phyloP scores from a whole-genome alignment of 2,329 filamentous ascomycete species.

The Colletotrichum sp. region DNA sequence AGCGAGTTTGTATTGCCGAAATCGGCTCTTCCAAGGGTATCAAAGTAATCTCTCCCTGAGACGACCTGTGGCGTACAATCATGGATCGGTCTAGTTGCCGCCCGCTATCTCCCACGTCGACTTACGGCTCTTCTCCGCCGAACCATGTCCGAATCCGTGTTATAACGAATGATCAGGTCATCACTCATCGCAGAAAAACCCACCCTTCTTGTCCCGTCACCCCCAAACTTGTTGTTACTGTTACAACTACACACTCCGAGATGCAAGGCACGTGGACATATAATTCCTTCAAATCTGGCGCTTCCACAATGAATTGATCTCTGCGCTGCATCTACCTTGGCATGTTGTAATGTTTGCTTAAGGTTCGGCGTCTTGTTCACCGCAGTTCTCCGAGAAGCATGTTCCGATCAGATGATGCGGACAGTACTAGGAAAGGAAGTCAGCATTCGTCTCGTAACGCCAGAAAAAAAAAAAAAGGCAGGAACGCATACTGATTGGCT shows the following conservation, averaged over 20 bases:
- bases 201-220: not conserved
- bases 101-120: not conserved
- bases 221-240: not conserved
- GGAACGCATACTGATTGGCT: slow-evolving; percentile 80
- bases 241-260: not conserved
- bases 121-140: not conserved
- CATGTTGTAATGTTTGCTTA: not conserved
- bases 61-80: not conserved
- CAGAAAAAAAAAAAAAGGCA: not conserved
- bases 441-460: slow-evolving; percentile 29
- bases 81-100: not conserved
- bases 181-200: not conserved
- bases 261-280: not conserved
- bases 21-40: not conserved
- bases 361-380: not conserved
- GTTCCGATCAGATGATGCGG: slow-evolving; percentile 86
- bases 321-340: not conserved
- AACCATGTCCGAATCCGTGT: not conserved
- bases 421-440: slow-evolving; percentile 69
- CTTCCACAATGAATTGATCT: not conserved
- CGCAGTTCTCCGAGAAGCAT: slow-evolving; percentile 75
- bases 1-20: not conserved
- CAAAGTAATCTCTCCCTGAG: not conserved
- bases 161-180: not conserved
- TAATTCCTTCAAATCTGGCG: not conserved